Base-by-base conservation (phyloP, 345 rosid species). In the Noccaea bulbosa region DNA sequence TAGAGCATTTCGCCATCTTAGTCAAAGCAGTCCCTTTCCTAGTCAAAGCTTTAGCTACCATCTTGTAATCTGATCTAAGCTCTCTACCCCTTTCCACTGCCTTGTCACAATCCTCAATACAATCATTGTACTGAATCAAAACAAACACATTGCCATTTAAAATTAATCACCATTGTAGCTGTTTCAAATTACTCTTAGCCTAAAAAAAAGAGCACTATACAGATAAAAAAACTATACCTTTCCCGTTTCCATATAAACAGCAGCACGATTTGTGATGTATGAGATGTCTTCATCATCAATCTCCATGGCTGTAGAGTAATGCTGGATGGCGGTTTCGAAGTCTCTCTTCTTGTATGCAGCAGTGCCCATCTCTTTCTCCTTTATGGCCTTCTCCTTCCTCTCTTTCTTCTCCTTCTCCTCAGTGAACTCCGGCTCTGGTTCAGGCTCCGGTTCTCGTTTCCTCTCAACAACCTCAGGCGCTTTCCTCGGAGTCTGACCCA, bases 81-180 rank as follows among this genome's bases (percentile, higher is more conserved):
- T 91, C 97, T 62, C 97, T 87, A 53, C 97, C 98, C 72, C 93
- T 82, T 74, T 89, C 98, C 67, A 91, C 98, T 68, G 97, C 98
- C 83, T 88, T 83, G 56, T 94, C 93, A 77, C 97, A 94, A 56
- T 91, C 99, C 74, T 91, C 75, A 17, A 91, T 86, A 66, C 96
- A 89, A 27, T 91, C 96, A 43, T 85, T 85, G 65, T 78, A 83
- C 98, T 93, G 75, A 70, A 80, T 11, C 49, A 46, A 70, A 80
- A 8, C 49, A 46, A 64, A 64, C 58, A 45, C 52, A 50, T 12
- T 40, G 8, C 33, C 54, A 43, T 12, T 27, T 5, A 57, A 17
- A 32, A 52, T 46, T 7, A 61, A 40, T 39, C 46, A 62, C 14
- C 37, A 71, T 4, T 40, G 10, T 47, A 35, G 5, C 57, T 22